Evolutionary conservation across 108 stramenopile genomes (phyloP).

Genomic region (Cylindrotheca fusiformis): DNA sequence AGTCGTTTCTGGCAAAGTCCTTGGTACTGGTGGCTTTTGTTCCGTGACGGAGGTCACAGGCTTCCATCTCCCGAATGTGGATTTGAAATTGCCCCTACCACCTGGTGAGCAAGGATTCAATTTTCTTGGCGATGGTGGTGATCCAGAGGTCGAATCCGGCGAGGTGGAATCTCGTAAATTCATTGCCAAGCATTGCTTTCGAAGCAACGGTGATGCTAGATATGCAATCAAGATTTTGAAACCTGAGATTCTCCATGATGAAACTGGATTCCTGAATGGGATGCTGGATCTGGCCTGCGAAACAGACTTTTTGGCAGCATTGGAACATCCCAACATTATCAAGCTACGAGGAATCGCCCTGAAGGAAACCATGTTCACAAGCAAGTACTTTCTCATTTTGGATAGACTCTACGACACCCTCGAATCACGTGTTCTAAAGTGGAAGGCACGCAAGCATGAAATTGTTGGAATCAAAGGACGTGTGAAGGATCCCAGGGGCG

Average conservation of each 20-base stretch:
- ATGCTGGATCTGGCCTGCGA: slow-evolving; percentile 28
- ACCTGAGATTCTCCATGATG: slow-evolving; percentile 12
- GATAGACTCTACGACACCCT: slow-evolving; percentile 62
- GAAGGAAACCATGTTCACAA: slow-evolving; percentile 2
- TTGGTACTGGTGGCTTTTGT: slow-evolving; percentile 24
- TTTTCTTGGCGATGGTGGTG: background rate
- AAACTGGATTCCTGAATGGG: slow-evolving; percentile 9
- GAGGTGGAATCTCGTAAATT: slow-evolving; percentile 16
- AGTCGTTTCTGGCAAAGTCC: background rate
- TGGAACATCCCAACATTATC: slow-evolving; percentile 41
- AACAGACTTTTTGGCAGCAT: slow-evolving; percentile 16
- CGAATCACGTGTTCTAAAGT: slow-evolving; percentile 33
- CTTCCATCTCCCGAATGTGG: background rate
- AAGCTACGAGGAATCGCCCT: slow-evolving; percentile 24
- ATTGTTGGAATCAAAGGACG: slow-evolving; percentile 19
- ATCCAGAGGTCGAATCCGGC: background rate
- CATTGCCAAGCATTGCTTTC: slow-evolving; percentile 15
- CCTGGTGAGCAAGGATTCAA: background rate
- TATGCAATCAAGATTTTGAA: slow-evolving; percentile 30
- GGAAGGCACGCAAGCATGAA: slow-evolving; percentile 14
- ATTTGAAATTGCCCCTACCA: background rate
- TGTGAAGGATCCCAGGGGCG: slow-evolving; percentile 24
- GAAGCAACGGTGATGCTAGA: slow-evolving; percentile 9
- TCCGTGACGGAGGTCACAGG: slow-evolving; percentile 11
- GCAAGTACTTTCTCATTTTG: slow-evolving; percentile 56